Percentiles rank a stretch among this genome's conserved stretches.
Evolutionary conservation across 345 rosid genomes (phyloP).

Genomic region (Boechera retrofracta): DNA sequence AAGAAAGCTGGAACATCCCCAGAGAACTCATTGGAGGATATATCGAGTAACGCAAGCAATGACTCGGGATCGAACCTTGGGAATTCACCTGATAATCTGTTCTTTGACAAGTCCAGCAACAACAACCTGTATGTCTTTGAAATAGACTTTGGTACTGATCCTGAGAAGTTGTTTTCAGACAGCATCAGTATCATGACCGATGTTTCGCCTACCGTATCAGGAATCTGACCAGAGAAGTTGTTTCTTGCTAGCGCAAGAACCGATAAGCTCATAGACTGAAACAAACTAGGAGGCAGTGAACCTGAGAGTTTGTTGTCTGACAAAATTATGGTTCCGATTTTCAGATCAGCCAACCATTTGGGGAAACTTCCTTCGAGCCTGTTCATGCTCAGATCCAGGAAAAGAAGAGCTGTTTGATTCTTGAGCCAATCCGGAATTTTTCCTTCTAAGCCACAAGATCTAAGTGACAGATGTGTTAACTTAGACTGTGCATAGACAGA

Average conservation of each 20-base stretch:
- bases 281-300: constrained; percentile 49
- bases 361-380: constrained; percentile 54
- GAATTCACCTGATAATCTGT: constrained; percentile 46
- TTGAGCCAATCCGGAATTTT: constrained; percentile 53
- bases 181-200: neutral
- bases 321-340: constrained; percentile 37
- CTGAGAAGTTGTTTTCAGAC: constrained; percentile 47
- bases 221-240: constrained; percentile 52
- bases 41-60: constrained; percentile 26
- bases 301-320: constrained; percentile 55
- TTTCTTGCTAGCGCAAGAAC: constrained; percentile 52
- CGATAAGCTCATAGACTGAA: constrained; percentile 38
- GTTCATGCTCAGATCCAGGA: constrained; percentile 55
- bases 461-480: constrained; percentile 47
- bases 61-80: constrained; percentile 28
- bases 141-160: constrained; percentile 48
- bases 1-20: constrained; percentile 45
- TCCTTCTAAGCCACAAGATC: constrained; percentile 50
- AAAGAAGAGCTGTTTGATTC: constrained; percentile 42
- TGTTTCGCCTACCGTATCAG: constrained; percentile 49
- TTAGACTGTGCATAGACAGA: constrained; percentile 41
- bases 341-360: constrained; percentile 50
- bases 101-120: constrained; percentile 45
- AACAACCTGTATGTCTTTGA: constrained; percentile 20
- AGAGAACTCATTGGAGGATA: constrained; percentile 42